Base-by-base conservation (phyloP, 306 rosid species). In the Macrotyloma uniflorum region DNA sequence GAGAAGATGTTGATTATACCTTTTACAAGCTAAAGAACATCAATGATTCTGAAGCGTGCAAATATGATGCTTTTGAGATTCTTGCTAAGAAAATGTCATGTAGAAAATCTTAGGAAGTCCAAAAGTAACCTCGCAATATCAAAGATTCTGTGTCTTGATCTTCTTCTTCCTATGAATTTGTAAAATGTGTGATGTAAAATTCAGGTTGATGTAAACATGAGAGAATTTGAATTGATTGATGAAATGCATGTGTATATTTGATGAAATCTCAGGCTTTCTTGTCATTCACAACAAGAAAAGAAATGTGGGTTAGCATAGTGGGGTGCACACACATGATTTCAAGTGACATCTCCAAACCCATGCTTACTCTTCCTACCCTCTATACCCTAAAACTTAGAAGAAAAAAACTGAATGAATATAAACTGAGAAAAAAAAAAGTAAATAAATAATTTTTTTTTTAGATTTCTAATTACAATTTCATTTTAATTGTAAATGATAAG, bases 301-400 rank as follows among this genome's bases (percentile, higher is more conserved):
- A 80, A 77, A 78, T 67, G 49, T 23, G 80, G 90, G 94, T 83
- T 86, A 80, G 75, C 58, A 33, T 62, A 79, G 77, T 90, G 92
- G 92, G 91, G 87, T 85, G 89, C 90, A 90, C 82, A 38, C 58
- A 75, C 67, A 49, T 16, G 62, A 72, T 69, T 80, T 79, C 77
- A 58, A 67, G 86, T 80, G 87, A 83, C 83, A 78, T 70, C 71
- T 74, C 84, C 72, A 50, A 50, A 84, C 63, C 32, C 76, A 57
- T 83, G 79, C 83, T 66, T 76, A 28, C 83, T 61, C 86, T 58
- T 80, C 65, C 79, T 46, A 55, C 68, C 74, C 74, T 77, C 66
- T 16, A 53, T 40, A n/a, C n/a, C 83, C 79, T 18, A 42, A 23
- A 79, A 78, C 67, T 67, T 43, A 26, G 18, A 64, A 67, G 53